Conservation (phyloP, 2,329 filamentous ascomycete species). For the Rhinocladiella similis region DNA sequence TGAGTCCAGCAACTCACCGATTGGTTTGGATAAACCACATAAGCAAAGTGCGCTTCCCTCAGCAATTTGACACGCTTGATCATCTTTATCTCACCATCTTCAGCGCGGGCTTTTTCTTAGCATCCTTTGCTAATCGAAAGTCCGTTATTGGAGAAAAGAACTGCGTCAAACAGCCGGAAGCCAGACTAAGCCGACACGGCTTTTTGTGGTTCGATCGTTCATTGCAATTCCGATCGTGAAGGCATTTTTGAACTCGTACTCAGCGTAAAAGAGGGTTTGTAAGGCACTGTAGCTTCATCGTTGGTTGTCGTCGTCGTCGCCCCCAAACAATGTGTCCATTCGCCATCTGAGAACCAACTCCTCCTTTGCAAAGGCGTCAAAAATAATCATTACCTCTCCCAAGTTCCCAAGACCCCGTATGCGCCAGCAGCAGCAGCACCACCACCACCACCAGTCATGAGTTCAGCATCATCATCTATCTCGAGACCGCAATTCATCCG, state of each 20-base stretch:
- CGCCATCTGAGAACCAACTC: not conserved
- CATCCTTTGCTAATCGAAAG: too few species aligned
- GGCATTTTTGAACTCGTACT: not conserved
- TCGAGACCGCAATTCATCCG: conserved; percentile 21
- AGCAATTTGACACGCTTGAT: not conserved
- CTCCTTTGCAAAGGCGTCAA: not conserved
- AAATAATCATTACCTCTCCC: too few species aligned
- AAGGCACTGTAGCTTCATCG: not conserved
- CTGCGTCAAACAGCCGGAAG: not conserved
- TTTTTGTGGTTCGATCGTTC: not conserved
- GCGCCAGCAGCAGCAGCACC: not conserved
- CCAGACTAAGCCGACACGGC: not conserved
- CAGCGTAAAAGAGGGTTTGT: not conserved
- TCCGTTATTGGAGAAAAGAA: too few species aligned
- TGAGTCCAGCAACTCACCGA: too few species aligned
- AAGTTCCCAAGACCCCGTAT: too few species aligned
- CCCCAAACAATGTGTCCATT: not conserved
- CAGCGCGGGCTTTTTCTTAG: not conserved
- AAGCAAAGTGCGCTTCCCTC: not conserved
- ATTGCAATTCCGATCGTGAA: not conserved
- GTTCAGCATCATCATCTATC: conserved; percentile 6
- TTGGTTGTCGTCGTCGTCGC: not conserved
- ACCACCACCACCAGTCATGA: not conserved
- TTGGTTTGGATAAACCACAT: too few species aligned
- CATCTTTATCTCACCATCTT: not conserved